Base-by-base conservation (phyloP, 225 moss, liverwort and hornwort species). In the Antitrichia curtipendula region DNA sequence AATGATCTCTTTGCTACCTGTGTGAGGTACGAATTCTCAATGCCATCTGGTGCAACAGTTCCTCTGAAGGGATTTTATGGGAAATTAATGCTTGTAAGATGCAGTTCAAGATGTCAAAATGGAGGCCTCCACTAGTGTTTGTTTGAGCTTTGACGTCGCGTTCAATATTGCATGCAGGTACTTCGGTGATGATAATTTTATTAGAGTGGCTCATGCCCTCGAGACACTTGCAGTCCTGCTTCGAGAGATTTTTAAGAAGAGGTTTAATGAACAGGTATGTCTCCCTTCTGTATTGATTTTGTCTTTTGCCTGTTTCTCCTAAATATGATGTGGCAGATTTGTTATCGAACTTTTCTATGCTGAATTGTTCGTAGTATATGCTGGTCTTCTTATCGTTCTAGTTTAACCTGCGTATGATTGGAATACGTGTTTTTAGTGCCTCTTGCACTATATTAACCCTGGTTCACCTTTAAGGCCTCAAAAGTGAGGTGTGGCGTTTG, bases 191-290 rank as follows among this genome's bases (percentile, higher is more conserved):
- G 97, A 94, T 75, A 97, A 97, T 86, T 97, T 95, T 86, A 96
- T 97, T 60, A 91, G 97, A 93, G 95, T 97, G 85, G 97, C 96
- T 81, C 97, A 97, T 93, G 95, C 97, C 80, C 96, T 97, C 57
- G 95, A 96, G 81, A 96, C 97, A 40, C 90, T 97, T 86, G 88
- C 95, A 87, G 86, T 96, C 86, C 90, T 97, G 57, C 90, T 97
- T 78, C 95, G 96, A 60, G 97, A 95, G 89, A 95, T 97, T 87
- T 97, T 96, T 87, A 96, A 93, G 92, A 96, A 97, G 89, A 95
- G 97, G 52, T 97, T 96, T 58, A 95, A 94, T 52, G 97, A 97
- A 90, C 96, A 96, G 94, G 97, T 97, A 80, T n/a, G 79, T 70
- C 38, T 23, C 54, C 24, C 45, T 81, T 32, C 43, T 88, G 13